phyloP scores from a whole-genome alignment of 768 basidiomycete genomes.

The Boletus fagicola region DNA sequence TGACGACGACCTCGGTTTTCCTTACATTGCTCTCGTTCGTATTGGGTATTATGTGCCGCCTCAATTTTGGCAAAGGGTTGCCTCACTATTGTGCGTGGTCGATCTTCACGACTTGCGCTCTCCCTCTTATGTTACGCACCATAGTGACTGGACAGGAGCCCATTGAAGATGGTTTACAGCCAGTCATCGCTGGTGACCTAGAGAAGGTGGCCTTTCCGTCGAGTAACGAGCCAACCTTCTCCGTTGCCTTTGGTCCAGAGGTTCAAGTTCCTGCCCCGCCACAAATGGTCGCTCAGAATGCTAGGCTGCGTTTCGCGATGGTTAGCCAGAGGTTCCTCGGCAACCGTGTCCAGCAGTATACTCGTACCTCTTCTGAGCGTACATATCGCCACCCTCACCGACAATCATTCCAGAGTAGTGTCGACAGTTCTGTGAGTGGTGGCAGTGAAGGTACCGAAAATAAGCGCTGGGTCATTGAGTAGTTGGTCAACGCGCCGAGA shows the following conservation, averaged over 20 bases:
- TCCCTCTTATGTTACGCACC: constrained; percentile 1
- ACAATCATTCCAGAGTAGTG: constrained; percentile 3
- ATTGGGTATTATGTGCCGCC: constrained; percentile 63
- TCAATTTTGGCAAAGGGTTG: constrained; percentile 79
- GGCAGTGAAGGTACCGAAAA: background rate
- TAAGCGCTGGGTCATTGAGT: constrained; percentile 34
- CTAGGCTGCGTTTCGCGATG: background rate
- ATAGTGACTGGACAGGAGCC: constrained; percentile 57
- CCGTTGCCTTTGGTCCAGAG: no score
- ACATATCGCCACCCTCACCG: constrained; percentile 29
- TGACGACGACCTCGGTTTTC: constrained; percentile 55
- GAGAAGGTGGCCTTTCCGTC: constrained; percentile 26
- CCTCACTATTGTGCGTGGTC: constrained; percentile 55
- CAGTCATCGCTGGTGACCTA: constrained; percentile 32
- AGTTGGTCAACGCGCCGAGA: background rate
- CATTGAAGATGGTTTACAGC: constrained; percentile 43
- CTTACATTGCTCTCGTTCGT: constrained; percentile 55
- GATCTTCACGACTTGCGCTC: background rate
- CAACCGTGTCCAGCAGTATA: constrained; percentile 37
- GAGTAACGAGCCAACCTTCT: no score
- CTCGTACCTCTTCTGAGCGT: constrained; percentile 28
- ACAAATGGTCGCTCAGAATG: no score
- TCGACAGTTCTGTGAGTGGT: constrained; percentile 8
- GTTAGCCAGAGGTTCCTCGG: constrained; percentile 1
- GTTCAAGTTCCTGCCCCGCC: no score